These are phyloP conservation scores for Carex littledalei DNA, from an alignment of 176 grass and related monocot genomes.

Conservation along the genomic window DNA sequence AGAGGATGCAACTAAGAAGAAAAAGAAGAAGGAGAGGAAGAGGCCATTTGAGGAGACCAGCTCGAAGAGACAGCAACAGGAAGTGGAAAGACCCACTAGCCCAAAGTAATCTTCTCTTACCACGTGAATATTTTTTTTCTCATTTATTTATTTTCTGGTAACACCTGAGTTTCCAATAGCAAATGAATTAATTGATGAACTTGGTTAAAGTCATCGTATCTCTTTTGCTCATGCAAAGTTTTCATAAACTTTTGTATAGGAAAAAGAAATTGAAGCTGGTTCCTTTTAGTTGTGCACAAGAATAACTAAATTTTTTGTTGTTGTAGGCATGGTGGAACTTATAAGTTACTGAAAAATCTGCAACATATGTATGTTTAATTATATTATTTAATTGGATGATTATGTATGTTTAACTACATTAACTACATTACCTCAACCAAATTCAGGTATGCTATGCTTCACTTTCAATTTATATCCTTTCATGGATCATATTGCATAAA, in stretches of 20 bases:
- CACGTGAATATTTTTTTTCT: neutral
- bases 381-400: no score
- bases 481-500: no score
- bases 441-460: no score
- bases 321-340: no score
- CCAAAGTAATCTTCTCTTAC: neutral
- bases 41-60: neutral
- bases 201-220: neutral
- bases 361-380: no score
- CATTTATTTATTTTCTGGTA: neutral
- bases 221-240: neutral
- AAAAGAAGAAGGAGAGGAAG: neutral
- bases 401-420: no score
- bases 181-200: neutral
- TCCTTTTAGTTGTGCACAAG: no score
- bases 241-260: neutral
- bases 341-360: no score
- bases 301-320: no score
- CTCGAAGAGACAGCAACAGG: neutral
- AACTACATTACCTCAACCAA: no score
- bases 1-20: neutral
- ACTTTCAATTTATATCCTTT: no score
- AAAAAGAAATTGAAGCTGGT: constrained; percentile 16
- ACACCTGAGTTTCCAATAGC: neutral
- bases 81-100: neutral